Percentiles rank a stretch among this genome's conserved stretches.
Conservation (phyloP, 23 red algal genomes). For the Gracilaria gracilis region DNA sequence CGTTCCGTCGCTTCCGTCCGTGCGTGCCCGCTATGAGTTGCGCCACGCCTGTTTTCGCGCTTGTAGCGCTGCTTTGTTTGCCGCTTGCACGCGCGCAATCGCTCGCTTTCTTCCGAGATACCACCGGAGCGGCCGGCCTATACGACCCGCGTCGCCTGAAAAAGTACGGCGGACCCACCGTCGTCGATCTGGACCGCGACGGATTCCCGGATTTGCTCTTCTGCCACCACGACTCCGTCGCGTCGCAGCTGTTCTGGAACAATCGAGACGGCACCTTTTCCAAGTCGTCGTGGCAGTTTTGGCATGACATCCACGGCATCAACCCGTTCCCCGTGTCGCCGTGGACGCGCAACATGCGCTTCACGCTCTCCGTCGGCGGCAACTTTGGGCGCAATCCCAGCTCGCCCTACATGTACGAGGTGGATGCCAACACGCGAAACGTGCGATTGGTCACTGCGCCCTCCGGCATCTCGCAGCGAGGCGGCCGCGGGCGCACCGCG, state of each 20-base stretch:
- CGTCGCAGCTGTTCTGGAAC: constrained; percentile 34
- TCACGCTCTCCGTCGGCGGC: constrained; percentile 29
- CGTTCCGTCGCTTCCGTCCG: background rate
- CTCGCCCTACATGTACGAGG: constrained; percentile 30
- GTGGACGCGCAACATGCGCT: constrained; percentile 27
- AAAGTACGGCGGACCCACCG: constrained; percentile 38
- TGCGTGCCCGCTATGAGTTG: background rate
- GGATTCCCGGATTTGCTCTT: constrained; percentile 29
- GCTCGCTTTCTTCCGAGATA: constrained; percentile 25
- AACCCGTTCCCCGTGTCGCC: constrained; percentile 25
- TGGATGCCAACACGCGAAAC: background rate
- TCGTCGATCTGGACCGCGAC: constrained; percentile 35
- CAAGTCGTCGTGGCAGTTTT: background rate
- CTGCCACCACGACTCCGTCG: constrained; percentile 25
- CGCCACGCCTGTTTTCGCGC: background rate
- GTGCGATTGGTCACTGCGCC: background rate
- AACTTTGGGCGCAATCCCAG: constrained; percentile 34
- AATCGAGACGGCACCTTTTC: constrained; percentile 32
- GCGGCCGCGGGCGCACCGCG: constrained; percentile 16
- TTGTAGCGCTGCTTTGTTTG: background rate
- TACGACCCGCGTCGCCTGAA: constrained; percentile 15
- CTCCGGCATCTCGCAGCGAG: background rate
- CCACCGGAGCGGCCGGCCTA: background rate
- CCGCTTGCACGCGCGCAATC: background rate
- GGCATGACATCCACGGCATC: constrained; percentile 31